Base-by-base conservation (phyloP, 2,329 filamentous ascomycete genomes). In the Microsporum audouinii region DNA sequence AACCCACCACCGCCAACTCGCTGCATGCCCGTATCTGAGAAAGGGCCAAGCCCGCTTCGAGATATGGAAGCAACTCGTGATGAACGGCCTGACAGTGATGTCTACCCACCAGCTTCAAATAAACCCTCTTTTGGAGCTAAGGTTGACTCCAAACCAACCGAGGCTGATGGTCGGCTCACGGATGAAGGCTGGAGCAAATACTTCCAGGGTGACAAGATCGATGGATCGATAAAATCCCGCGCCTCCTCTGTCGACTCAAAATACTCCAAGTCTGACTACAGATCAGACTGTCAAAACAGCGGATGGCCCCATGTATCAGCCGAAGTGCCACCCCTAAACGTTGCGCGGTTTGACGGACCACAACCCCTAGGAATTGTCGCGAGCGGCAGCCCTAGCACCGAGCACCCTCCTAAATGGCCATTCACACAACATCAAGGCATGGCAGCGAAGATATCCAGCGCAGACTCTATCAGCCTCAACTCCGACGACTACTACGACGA, bases 141-240 rank as follows among this genome's bases (percentile, higher is more conserved):
- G 63, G 71, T 14, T 61, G 64, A 58, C 23, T n/a, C 23, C 5
- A 71, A 6, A 60, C 64, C 53, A 34, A 41, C 10, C 14, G 41
- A 61, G 17, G 33, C 53, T 10, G 47, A 56, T 29, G 73, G 78
- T 61, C 72, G 76, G 43, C 71, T 70, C 38, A 78, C 77, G 0
- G 73, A 79, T 55, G 77, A 77, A 65, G 77, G 77, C 49, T 80
- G 78, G 78, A 72, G 74, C 63, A 76, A 75, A 59, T 80, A 80
- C 66, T 80, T 79, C 66, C 70, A 76, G 57, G 70, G 74, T 55
- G 72, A 74, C 38, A 65, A 65, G 47, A 65, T 64, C 61, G 63
- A 68, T 31, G 31, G 31, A 36, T 67, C 66, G n/a, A 31, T 64
- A 27, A 70, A 62, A 55, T 72, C 60, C 61, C 70, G 63, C 59